Conservation (phyloP, 2,329 filamentous ascomycete genomes). For the Venturia oleaginea region DNA sequence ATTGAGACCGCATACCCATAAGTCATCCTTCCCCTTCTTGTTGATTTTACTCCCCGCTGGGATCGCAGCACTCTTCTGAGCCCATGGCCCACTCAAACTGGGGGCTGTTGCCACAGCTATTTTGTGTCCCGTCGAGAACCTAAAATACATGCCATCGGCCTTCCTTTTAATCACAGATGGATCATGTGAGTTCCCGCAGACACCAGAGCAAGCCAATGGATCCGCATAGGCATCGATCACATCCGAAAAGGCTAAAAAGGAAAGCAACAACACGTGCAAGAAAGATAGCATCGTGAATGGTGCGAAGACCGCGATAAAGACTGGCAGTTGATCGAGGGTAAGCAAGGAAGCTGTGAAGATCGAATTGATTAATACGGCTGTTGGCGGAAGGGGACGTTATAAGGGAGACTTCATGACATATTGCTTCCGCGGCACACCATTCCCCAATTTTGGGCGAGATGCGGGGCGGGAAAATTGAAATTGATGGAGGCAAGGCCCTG, state of each 20-base stretch:
- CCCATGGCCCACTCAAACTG: constrained; percentile 43
- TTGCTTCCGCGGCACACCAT: background rate
- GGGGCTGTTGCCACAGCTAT: constrained; percentile 42
- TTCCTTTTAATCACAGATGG: constrained; percentile 39
- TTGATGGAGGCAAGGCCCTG: background rate
- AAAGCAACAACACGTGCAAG: background rate
- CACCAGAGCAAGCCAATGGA: constrained; percentile 32
- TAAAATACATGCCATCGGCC: constrained; percentile 42
- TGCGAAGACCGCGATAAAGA: background rate
- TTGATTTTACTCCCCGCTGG: constrained; percentile 38
- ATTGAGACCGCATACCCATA: constrained; percentile 35
- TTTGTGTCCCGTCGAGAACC: constrained; percentile 43
- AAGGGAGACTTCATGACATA: background rate
- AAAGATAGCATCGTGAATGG: background rate
- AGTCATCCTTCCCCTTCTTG: constrained; percentile 37
- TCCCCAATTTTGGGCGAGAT: background rate
- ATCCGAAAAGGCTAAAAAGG: background rate
- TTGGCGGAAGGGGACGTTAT: background rate
- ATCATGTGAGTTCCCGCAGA: constrained; percentile 39
- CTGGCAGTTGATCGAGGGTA: background rate
- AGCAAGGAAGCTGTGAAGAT: background rate
- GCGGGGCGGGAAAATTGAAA: background rate
- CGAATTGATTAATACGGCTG: background rate
- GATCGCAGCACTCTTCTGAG: constrained; percentile 37
- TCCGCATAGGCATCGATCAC: constrained; percentile 27